Base-by-base conservation (phyloP, 768 basidiomycete species). In the Pleurotus ostreatus region DNA sequence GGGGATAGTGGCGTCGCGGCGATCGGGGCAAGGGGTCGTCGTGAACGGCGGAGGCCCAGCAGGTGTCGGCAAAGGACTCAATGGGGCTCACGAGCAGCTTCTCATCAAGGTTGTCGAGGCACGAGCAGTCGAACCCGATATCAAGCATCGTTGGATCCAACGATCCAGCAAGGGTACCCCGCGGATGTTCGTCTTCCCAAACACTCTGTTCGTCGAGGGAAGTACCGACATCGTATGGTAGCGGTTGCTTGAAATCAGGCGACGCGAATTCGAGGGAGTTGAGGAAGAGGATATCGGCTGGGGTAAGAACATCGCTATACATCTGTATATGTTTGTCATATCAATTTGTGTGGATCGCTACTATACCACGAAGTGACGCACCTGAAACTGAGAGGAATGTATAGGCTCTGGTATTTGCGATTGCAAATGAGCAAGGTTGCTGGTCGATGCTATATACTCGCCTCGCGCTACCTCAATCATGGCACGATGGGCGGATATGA, bases 41-140 rank as follows among this genome's bases (percentile, higher is more conserved):
- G 34, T 70, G 65, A n/a, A 76, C 71, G 5, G 77, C 75, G 45
- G 67, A 68, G 11, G 70, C 60, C 55, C 75, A 78, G 58, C 77
- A 78, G 1, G 74, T 54, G 48, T 77, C 77, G 3, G 74, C 72
- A 59, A 76, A 78, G 22, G 75, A 68, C 22, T 74, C 73, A 2
- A 68, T 62, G 8, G 77, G 77, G 0, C 70, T 68, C 26, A 70
- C 62, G 9, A 78, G 69, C 0, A 78, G 71, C 57, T 75, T 71
- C 18, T 76, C 67, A 62, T 78, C 77, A 38, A 78, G 71, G 39
- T 68, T 67, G 56, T 74, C 66, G 18, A 78, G 69, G 59, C 75
- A 75, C 5, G 70, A 61, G 7, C 69, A 65, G 62, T 77, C 75
- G 57, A 78, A 69, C 51, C 72, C 70, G 59, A 74, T 66, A 57